Conservation (phyloP, 2,329 filamentous ascomycete genomes). For the Reticulascus tulasneorum region DNA sequence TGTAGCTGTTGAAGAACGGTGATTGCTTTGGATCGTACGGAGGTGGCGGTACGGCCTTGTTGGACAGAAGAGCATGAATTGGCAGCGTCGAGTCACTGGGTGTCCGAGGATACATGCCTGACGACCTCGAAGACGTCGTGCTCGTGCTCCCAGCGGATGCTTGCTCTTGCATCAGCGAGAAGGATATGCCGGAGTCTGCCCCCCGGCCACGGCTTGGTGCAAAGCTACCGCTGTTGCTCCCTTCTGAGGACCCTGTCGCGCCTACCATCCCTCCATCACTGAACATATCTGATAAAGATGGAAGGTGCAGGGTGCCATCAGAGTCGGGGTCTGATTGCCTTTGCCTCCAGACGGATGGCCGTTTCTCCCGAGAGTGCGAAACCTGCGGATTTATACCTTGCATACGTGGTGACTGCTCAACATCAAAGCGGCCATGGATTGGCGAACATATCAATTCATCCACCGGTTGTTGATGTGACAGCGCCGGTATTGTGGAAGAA, state of each 20-base stretch:
- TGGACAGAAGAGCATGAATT: conserved; percentile 49
- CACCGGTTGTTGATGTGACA: conserved; percentile 29
- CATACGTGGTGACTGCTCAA: conserved; percentile 3
- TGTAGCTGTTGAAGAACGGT: conserved; percentile 5
- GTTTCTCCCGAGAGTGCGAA: conserved; percentile 2
- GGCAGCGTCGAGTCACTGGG: conserved; percentile 48
- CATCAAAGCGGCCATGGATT: conserved; percentile 31
- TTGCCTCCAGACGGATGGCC: conserved; percentile 13
- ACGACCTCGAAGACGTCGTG: conserved; percentile 33
- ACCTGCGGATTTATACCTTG: conserved; percentile 11
- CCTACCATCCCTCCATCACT: conserved; percentile 27
- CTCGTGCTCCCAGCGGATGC: conserved; percentile 40
- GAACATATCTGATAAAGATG: conserved; percentile 45
- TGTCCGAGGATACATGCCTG: conserved; percentile 31
- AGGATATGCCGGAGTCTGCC: conserved; percentile 6
- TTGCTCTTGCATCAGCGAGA: conserved; percentile 38
- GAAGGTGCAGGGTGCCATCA: conserved; percentile 29
- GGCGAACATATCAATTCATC: conserved; percentile 45
- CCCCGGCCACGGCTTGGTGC: conserved; percentile 1
- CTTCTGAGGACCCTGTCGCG: conserved; percentile 10
- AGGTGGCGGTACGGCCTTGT: conserved; percentile 25
- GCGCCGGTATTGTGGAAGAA: conserved; percentile 32
- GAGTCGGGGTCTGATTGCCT: conserved; percentile 4
- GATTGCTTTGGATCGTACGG: conserved; percentile 14
- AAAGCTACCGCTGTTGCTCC: conserved; percentile 3